Percentiles rank a stretch among this genome's conserved stretches.
These are phyloP conservation scores for Sicyos baderoa DNA, from an alignment of 306 rosid species.

Conservation along the genomic window DNA sequence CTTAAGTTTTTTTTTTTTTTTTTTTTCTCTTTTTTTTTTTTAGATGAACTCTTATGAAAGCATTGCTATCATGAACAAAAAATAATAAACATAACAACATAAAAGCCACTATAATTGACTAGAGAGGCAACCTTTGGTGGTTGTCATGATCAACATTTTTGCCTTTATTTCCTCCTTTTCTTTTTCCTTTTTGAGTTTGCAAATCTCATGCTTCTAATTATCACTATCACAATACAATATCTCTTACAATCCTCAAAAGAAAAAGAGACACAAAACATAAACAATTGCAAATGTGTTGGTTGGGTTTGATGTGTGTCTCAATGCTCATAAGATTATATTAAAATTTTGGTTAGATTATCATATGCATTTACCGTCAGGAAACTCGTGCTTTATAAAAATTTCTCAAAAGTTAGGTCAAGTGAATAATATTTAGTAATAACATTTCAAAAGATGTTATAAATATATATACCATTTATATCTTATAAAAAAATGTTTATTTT, in stretches of 20 bases:
- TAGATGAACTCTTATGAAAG: neutral
- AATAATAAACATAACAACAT: neutral
- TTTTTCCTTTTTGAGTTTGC: neutral
- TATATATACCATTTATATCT: too few species aligned
- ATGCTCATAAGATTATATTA: neutral
- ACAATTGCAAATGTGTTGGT: constrained; percentile 2
- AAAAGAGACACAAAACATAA: neutral
- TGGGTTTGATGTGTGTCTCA: neutral
- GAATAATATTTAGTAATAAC: neutral
- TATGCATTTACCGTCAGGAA: too few species aligned
- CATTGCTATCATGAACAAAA: constrained; percentile 2
- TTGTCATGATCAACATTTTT: neutral
- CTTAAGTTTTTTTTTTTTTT: neutral
- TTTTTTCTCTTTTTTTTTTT: too few species aligned
- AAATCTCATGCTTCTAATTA: constrained; percentile 10
- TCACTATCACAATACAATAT: constrained; percentile 12
- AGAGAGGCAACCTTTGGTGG: neutral
- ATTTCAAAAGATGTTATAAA: too few species aligned
- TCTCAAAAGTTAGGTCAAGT: too few species aligned
- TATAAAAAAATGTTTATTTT: too few species aligned
- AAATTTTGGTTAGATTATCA: too few species aligned
- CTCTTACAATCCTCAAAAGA: neutral
- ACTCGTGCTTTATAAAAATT: neutral
- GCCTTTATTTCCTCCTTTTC: neutral
- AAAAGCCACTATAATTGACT: constrained; percentile 17